Conservation (phyloP, 2,329 filamentous ascomycete genomes). For the Fonsecaea pugnacius region DNA sequence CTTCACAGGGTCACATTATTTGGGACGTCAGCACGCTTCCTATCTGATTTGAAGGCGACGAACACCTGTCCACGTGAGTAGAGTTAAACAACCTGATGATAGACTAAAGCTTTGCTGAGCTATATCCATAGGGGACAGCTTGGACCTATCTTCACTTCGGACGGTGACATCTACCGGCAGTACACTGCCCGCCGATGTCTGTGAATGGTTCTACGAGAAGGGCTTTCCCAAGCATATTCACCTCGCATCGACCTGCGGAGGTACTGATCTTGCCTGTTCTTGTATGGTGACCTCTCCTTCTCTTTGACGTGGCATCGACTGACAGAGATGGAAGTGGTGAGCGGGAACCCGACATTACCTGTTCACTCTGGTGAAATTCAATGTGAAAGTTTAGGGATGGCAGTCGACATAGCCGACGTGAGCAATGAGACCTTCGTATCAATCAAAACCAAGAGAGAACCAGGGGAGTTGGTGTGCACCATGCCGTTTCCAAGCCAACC, state of each 20-base stretch:
- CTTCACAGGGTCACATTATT: slow-evolving; percentile 40
- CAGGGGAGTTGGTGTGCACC: slow-evolving; percentile 10
- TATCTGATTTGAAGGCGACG: slow-evolving; percentile 71
- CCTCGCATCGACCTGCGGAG: not conserved
- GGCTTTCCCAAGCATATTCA: slow-evolving; percentile 6
- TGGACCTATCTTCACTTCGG: slow-evolving; percentile 9
- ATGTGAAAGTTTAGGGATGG: slow-evolving; percentile 55
- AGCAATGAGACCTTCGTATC: not conserved
- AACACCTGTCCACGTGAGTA: slow-evolving; percentile 62
- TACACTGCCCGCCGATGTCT: not conserved
- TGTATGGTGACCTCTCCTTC: slow-evolving; percentile 3
- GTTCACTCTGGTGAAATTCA: slow-evolving; percentile 64
- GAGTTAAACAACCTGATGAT: not conserved
- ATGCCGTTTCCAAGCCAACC: not conserved
- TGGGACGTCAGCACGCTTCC: slow-evolving; percentile 70
- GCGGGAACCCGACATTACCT: slow-evolving; percentile 69
- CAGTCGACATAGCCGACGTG: slow-evolving; percentile 14
- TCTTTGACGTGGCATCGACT: not conserved
- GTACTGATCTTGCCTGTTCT: slow-evolving; percentile 11
- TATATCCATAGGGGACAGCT: slow-evolving; percentile 1
- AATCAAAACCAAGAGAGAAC: not conserved
- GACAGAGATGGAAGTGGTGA: slow-evolving; percentile 31
- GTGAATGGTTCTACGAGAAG: slow-evolving; percentile 5
- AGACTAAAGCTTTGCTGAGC: not conserved
- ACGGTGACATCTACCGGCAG: slow-evolving; percentile 5